These are phyloP conservation scores for Trametes meyenii DNA, from an alignment of 768 basidiomycete genomes.

Conservation along the genomic window DNA sequence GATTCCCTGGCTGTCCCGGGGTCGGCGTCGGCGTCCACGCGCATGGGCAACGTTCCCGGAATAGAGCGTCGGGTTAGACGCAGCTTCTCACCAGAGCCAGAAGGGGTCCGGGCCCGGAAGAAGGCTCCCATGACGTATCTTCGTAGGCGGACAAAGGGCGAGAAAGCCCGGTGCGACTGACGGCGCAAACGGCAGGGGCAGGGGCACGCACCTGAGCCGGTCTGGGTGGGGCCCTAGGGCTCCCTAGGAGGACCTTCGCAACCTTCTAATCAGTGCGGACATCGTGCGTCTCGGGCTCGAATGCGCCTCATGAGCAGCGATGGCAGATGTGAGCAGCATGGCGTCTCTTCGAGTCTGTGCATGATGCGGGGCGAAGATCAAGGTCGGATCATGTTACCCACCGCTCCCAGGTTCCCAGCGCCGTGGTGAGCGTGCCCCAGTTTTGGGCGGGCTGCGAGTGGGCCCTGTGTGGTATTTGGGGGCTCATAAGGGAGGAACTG, in stretches of 20 bases:
- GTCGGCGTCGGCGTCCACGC: too few relatives aligned
- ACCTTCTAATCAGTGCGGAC: slow-evolving; percentile 4
- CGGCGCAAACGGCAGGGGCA: background rate
- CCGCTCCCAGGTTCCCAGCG: slow-evolving; percentile 1
- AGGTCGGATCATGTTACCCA: slow-evolving; percentile 10
- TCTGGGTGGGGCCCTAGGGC: too few relatives aligned
- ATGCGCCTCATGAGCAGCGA: slow-evolving; percentile 1
- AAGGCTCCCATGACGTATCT: slow-evolving; percentile 13
- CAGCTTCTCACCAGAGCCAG: slow-evolving; percentile 10
- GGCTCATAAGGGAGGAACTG: slow-evolving; percentile 8
- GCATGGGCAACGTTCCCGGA: too few relatives aligned
- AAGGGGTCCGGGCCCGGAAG: background rate
- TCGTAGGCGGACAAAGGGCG: background rate
- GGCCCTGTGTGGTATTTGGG: background rate
- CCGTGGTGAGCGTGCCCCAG: background rate
- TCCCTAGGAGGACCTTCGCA: background rate
- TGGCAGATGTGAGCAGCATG: background rate
- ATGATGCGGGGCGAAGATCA: slow-evolving; percentile 14
- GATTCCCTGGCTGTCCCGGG: too few relatives aligned
- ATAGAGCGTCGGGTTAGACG: background rate
- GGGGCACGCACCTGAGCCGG: background rate
- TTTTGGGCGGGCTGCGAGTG: background rate
- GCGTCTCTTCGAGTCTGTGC: slow-evolving; percentile 3
- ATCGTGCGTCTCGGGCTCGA: slow-evolving; percentile 4
- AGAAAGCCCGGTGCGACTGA: background rate